phyloP scores from a whole-genome alignment of 1,284 basidiomycete genomes.

The Dichomitus squalens region DNA sequence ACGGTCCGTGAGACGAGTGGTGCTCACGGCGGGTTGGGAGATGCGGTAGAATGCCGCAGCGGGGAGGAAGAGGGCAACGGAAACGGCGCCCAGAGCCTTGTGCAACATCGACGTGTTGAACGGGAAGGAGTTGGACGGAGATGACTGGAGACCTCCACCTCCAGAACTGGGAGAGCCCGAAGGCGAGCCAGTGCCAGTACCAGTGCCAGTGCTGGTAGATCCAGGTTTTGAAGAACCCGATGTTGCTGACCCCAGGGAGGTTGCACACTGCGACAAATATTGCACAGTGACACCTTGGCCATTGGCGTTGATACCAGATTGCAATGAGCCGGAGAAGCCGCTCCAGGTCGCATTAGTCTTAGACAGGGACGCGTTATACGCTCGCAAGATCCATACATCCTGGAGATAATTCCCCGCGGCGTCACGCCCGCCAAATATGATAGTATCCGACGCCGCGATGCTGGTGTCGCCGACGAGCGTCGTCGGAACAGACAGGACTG shows the following conservation, averaged over 20 bases:
- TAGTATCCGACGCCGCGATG: constrained; percentile 61
- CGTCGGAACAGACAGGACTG: constrained; percentile 54
- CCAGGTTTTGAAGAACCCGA: constrained; percentile 19
- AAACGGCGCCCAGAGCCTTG: constrained; percentile 67
- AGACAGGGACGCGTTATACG: constrained; percentile 61
- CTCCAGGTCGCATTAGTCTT: constrained; percentile 59
- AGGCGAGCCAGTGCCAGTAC: not conserved
- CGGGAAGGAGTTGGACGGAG: constrained; percentile 13
- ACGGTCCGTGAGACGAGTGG: constrained; percentile 22
- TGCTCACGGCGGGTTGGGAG: constrained; percentile 43
- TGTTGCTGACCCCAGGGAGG: constrained; percentile 30
- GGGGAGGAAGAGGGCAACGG: constrained; percentile 58
- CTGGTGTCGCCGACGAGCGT: constrained; percentile 60
- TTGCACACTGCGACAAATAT: constrained; percentile 64
- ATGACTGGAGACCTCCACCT: not conserved
- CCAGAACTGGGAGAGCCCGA: not conserved
- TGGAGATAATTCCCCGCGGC: constrained; percentile 63
- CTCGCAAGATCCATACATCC: constrained; percentile 76
- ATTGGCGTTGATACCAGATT: constrained; percentile 60
- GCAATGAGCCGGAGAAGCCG: constrained; percentile 60
- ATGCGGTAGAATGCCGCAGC: constrained; percentile 57
- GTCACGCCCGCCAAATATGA: constrained; percentile 79
- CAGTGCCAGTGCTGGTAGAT: constrained; percentile 11
- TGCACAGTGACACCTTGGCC: constrained; percentile 67
- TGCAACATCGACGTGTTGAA: constrained; percentile 62